Base-by-base conservation (phyloP, 805 yeast genomes). In the Sugiyamaella valdiviana region DNA sequence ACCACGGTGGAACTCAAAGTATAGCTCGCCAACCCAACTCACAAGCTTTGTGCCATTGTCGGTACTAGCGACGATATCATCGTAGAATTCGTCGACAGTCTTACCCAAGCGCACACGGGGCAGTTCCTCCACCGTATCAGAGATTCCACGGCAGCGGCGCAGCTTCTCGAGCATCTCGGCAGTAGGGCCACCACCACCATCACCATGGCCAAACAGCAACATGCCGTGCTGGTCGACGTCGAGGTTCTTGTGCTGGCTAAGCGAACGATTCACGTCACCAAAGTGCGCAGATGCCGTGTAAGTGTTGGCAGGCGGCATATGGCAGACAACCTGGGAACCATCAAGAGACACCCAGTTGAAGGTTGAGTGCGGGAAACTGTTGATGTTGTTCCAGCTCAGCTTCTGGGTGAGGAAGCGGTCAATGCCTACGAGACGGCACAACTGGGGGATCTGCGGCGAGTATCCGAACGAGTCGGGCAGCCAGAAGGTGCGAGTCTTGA, bases 181-280 rank as follows among this genome's bases (percentile, higher is more conserved):
- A 3, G 87, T 82, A 41, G 99, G 98, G 6, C 99, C 99, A 55
- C 99, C 99, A 53, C 99, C 99, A 58, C 99, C 99, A 64, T 91
- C 99, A 60, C 99, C 99, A 59, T 85, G 82, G 36, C 99, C 99
- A 59, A 78, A 93, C 39, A 89, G 71, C 61, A 93, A 69, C 57
- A 91, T 71, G 0, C 95, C 91, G 7, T 85, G 80, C 51, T 85
- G 91, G 48, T 82, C 89, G 52, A 81, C 79, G 49, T 88, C 82
- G 55, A 85, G 70, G 59, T 90, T 87, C 69, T 90, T 85, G 68
- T 93, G 95, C 61, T 88, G 91, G 21, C 72, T 68, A 48, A 82
- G 75, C 1, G 95, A 83, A 57, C 96, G 76, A 49, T 79, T 76
- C 24, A 90, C 95, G 67, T 93, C 98, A 24, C 96, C 96, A 66